phyloP scores from a whole-genome alignment of 306 rosid species.

The Senna tora region DNA sequence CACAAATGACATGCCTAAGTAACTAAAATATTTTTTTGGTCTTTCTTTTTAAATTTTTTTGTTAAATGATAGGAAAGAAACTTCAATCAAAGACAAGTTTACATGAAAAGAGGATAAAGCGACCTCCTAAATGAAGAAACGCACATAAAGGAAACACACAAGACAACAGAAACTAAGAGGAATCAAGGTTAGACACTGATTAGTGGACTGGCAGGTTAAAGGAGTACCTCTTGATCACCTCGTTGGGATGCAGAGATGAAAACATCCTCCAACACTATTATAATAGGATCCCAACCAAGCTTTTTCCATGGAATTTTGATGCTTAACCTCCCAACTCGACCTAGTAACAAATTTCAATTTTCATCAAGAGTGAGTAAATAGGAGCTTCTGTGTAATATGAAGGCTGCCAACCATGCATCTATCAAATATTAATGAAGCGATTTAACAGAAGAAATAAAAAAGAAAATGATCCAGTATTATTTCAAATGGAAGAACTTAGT shows the following conservation, averaged over 20 bases:
- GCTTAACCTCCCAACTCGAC: slow-evolving; percentile 92
- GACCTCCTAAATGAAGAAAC: neutral
- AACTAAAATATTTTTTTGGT: slow-evolving; percentile 4
- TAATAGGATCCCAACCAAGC: slow-evolving; percentile 92
- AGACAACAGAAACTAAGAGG: neutral
- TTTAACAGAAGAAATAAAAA: slow-evolving; percentile 27
- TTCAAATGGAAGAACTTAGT: slow-evolving; percentile 2
- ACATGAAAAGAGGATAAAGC: neutral
- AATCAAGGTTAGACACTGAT: slow-evolving; percentile 5
- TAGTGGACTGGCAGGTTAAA: neutral
- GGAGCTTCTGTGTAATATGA: slow-evolving; percentile 29
- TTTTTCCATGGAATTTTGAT: slow-evolving; percentile 97
- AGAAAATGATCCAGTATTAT: slow-evolving; percentile 1
- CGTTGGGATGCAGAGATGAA: slow-evolving; percentile 84
- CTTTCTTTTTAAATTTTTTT: neutral
- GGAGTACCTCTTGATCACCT: slow-evolving; percentile 82
- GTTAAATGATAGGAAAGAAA: too few relatives aligned
- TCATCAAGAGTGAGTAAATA: slow-evolving; percentile 26
- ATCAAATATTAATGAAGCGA: slow-evolving; percentile 22
- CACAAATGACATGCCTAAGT: slow-evolving; percentile 12
- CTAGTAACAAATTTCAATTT: slow-evolving; percentile 48
- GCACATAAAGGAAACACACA: too few relatives aligned
- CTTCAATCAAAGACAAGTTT: neutral
- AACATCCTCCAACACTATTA: slow-evolving; percentile 77
- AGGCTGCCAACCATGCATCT: slow-evolving; percentile 24